Conservation (phyloP, 2,329 filamentous ascomycete species). For the Emmonsia crescens region DNA sequence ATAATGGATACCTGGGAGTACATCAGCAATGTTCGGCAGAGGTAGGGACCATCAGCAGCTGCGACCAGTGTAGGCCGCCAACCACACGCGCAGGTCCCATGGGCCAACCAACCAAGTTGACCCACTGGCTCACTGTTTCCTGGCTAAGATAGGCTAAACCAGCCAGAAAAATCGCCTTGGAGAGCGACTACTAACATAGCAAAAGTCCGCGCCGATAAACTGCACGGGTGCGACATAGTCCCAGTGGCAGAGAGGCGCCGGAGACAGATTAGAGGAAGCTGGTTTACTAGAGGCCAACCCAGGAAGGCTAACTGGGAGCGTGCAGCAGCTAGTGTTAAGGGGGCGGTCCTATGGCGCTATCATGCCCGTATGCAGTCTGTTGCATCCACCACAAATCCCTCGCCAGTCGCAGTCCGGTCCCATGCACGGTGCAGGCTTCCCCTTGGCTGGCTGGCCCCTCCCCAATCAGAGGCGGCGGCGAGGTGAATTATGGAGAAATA, state of each 20-base stretch:
- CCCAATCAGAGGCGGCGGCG: not conserved
- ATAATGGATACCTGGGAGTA: not conserved
- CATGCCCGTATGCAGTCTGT: not conserved
- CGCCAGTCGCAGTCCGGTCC: not conserved
- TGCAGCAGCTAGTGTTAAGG: constrained; percentile 1
- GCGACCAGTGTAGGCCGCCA: not conserved
- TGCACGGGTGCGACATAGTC: not conserved
- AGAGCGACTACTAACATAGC: not conserved
- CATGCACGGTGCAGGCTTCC: constrained; percentile 1
- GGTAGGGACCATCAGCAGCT: not conserved
- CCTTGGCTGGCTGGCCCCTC: not conserved
- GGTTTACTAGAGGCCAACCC: not conserved
- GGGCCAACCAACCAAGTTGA: not conserved
- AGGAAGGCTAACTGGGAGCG: not conserved
- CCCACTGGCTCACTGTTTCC: not conserved
- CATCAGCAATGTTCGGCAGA: not conserved
- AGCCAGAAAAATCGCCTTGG: not conserved
- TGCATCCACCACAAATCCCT: not conserved
- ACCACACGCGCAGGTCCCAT: not conserved
- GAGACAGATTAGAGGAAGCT: not conserved
- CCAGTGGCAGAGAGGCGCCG: not conserved
- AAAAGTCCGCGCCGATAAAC: not conserved
- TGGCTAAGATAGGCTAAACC: not conserved
- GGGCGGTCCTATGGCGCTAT: not conserved
- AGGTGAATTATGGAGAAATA: not conserved